Conservation (phyloP, 2,329 filamentous ascomycete species). For the Trichophyton simii region DNA sequence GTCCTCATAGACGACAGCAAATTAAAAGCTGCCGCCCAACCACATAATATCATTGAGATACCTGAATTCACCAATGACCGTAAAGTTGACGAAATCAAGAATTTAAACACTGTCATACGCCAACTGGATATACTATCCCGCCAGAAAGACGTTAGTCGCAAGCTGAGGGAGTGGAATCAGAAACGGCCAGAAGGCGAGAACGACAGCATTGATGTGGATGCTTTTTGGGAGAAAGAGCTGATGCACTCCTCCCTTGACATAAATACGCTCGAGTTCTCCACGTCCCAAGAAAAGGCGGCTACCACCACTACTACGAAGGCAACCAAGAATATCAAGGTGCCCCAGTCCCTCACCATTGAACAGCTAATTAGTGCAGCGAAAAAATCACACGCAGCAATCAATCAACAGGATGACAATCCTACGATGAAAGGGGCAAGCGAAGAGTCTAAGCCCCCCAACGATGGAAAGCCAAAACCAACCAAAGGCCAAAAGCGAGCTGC, state of each 20-base stretch:
- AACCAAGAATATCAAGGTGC: neutral
- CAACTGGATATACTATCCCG: conserved; percentile 42
- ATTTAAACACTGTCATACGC: conserved; percentile 39
- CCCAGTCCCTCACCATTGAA: neutral
- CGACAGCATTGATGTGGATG: neutral
- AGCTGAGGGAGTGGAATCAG: conserved; percentile 26
- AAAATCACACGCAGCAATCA: neutral
- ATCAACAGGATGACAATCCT: neutral
- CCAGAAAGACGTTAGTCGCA: conserved; percentile 37
- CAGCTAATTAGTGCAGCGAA: neutral
- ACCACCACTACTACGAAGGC: neutral
- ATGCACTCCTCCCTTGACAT: neutral
- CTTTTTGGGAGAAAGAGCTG: conserved; percentile 10
- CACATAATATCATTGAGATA: conserved; percentile 67
- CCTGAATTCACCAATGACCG: conserved; percentile 55
- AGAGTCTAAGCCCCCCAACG: neutral
- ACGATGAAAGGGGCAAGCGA: neutral
- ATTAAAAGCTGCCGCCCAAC: conserved; percentile 71
- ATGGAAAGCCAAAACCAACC: neutral
- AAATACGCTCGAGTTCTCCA: neutral
- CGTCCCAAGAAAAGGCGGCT: neutral
- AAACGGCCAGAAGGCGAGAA: neutral
- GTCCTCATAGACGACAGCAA: conserved; percentile 75
- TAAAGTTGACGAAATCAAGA: conserved; percentile 29
- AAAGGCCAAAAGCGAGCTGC: neutral